Conservation (phyloP, 495 filamentous ascomycete genomes). For the Evansstolkia leycettana region DNA sequence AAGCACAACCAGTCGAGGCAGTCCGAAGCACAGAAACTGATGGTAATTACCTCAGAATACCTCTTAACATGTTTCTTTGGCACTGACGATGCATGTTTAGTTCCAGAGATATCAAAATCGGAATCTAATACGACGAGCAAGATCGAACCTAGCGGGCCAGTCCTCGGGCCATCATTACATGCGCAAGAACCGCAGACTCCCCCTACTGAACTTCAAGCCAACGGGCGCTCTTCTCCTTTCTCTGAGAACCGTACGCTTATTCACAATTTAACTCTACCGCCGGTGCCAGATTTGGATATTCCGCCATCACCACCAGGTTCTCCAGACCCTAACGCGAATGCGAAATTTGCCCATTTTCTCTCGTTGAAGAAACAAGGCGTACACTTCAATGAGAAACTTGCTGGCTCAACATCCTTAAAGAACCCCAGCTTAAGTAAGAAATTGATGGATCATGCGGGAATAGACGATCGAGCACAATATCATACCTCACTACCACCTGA, state of each 20-base stretch:
- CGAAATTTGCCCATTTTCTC: constrained; percentile 76
- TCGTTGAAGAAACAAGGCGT: constrained; percentile 70
- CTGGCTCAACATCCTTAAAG: constrained; percentile 53
- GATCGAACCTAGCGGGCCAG: constrained; percentile 23
- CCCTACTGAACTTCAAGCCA: constrained; percentile 7
- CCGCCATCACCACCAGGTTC: constrained; percentile 75
- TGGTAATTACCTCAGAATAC: too few species aligned
- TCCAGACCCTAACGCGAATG: constrained; percentile 47
- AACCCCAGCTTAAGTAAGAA: constrained; percentile 75
- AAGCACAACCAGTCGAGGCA: neutral
- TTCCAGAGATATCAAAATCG: too few species aligned
- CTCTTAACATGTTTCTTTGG: too few species aligned
- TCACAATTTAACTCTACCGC: constrained; percentile 76
- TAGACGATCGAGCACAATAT: constrained; percentile 60
- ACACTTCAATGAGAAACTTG: constrained; percentile 83
- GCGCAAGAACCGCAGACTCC: constrained; percentile 10
- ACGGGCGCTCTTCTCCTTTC: constrained; percentile 55
- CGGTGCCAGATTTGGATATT: constrained; percentile 65
- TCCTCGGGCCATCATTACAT: constrained; percentile 33
- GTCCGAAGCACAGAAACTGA: too few species aligned
- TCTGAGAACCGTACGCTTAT: constrained; percentile 51
- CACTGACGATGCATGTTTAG: too few species aligned
- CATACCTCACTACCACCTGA: constrained; percentile 54
- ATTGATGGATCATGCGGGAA: constrained; percentile 68
- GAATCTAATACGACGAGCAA: neutral